Evolutionary conservation across 352 stramenopile genomes (phyloP).

Genomic region (Phytophthora melonis): DNA sequence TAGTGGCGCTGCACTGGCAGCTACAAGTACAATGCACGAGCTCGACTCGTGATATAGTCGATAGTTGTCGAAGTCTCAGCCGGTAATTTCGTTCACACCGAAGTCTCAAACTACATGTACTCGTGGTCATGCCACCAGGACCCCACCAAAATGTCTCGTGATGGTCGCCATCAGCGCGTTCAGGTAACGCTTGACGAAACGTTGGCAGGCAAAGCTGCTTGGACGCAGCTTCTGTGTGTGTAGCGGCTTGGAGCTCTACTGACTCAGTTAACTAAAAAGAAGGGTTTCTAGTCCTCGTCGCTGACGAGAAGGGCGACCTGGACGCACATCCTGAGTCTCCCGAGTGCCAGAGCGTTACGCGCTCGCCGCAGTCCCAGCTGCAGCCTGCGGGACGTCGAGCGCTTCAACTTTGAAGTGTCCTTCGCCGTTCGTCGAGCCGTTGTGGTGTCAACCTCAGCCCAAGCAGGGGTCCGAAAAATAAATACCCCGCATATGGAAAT

Average conservation of each 20-base stretch:
- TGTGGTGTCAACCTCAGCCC: neutral
- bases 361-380: conserved; percentile 29
- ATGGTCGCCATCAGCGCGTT: neutral
- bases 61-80: too few relatives aligned
- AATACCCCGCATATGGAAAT: too few relatives aligned
- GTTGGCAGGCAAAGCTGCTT: neutral
- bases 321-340: conserved; percentile 12
- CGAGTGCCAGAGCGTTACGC: conserved; percentile 24
- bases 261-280: neutral
- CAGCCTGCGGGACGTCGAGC: neutral
- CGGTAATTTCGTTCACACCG: too few relatives aligned
- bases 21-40: too few relatives aligned
- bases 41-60: too few relatives aligned
- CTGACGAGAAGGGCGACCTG: neutral
- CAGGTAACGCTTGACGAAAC: conserved; percentile 1
- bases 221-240: neutral
- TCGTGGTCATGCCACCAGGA: too few relatives aligned
- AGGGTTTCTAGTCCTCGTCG: neutral
- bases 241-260: neutral
- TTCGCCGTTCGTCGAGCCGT: conserved; percentile 26
- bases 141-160: too few relatives aligned
- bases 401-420: conserved; percentile 18
- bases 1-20: too few relatives aligned
- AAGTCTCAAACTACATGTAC: too few relatives aligned
- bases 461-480: too few relatives aligned